phyloP scores from a whole-genome alignment of 192 early-diverging fungal genomes.

The Anaeromyces robustus region DNA sequence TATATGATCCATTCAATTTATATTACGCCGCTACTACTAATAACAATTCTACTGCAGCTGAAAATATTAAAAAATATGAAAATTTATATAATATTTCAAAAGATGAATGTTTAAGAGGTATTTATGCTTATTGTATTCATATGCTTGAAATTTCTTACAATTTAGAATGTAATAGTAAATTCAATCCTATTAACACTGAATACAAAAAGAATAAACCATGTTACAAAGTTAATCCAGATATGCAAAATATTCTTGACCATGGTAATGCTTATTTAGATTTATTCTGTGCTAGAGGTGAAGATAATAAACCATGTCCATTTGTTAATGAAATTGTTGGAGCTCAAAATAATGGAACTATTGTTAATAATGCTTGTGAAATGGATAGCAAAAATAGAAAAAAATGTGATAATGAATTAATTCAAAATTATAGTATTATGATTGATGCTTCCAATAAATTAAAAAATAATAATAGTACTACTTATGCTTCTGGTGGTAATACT shows the following conservation, averaged over 20 bases:
- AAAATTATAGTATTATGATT: neutral
- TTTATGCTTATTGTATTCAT: neutral
- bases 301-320: neutral
- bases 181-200: neutral
- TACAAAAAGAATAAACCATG: neutral
- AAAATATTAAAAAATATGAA: too few species aligned
- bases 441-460: neutral
- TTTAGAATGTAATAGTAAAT: neutral
- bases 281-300: neutral
- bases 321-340: neutral
- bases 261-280: neutral
- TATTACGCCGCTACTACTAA: too few species aligned
- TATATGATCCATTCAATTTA: neutral
- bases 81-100: neutral
- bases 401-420: neutral
- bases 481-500: neutral
- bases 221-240: neutral
- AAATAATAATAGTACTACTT: neutral
- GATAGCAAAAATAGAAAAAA: neutral
- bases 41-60: too few species aligned
- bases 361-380: neutral
- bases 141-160: neutral
- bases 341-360: neutral
- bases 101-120: neutral
- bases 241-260: neutral